Percentiles rank a stretch among this genome's conserved stretches.
These are phyloP conservation scores for Russula sp. DNA, from an alignment of 768 basidiomycete genomes.

Conservation along the genomic window DNA sequence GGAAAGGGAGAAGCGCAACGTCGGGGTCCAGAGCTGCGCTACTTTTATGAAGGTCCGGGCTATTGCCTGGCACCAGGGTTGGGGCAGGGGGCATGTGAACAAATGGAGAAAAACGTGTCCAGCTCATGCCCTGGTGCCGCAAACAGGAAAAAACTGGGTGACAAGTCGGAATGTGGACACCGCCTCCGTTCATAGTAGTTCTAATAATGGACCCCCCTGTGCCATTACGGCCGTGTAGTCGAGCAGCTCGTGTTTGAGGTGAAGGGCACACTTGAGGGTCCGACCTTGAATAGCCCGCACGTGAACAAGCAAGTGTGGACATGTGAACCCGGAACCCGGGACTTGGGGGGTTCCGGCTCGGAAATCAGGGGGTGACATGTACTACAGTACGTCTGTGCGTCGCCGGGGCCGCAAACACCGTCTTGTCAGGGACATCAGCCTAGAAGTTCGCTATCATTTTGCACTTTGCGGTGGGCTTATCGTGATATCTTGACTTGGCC, in stretches of 20 bases:
- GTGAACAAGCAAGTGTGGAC: no score
- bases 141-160: neutral
- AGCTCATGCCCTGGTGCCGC: conserved; percentile 6
- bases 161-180: neutral
- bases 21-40: neutral
- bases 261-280: neutral
- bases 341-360: no score
- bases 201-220: neutral
- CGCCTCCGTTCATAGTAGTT: neutral
- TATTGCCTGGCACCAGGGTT: conserved; percentile 16
- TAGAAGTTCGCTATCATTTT: no score
- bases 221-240: neutral
- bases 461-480: no score
- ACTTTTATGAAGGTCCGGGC: conserved; percentile 13
- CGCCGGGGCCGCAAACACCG: no score
- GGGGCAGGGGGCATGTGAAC: conserved; percentile 22
- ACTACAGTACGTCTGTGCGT: no score
- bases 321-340: no score
- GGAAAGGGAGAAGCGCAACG: neutral
- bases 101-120: conserved; percentile 10
- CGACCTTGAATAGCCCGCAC: neutral
- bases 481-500: no score
- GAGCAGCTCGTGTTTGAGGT: neutral
- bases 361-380: no score
- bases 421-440: no score